Conservation (phyloP, 495 filamentous ascomycete genomes). For the Astrocystis sublimbata region DNA sequence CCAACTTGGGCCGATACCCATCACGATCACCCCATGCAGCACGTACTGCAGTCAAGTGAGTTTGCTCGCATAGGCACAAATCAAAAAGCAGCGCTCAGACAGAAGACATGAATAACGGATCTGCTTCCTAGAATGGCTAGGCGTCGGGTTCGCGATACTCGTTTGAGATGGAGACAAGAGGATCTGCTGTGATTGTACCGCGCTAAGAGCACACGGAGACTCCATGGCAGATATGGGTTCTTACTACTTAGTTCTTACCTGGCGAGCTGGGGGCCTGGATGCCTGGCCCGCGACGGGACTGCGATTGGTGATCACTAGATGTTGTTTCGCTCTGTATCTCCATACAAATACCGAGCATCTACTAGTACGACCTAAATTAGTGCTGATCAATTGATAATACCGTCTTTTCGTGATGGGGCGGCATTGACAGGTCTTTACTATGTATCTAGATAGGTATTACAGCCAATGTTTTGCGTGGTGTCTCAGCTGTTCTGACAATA, state of each 20-base stretch:
- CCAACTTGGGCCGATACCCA: background rate
- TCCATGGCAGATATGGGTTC: no score
- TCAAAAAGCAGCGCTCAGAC: background rate
- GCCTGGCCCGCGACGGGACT: background rate
- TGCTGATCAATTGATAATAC: conserved; percentile 6
- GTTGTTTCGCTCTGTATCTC: background rate
- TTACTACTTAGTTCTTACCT: no score
- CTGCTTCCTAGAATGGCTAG: conserved; percentile 7
- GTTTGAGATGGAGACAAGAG: background rate
- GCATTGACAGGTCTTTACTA: background rate
- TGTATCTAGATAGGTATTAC: background rate
- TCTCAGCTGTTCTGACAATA: background rate
- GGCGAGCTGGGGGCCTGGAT: no score
- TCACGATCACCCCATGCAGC: background rate
- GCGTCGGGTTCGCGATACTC: background rate
- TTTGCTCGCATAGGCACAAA: conserved; percentile 10
- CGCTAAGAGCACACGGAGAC: no score
- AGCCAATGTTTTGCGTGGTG: background rate
- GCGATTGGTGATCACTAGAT: conserved; percentile 1
- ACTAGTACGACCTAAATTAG: background rate
- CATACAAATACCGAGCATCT: background rate
- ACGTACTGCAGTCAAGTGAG: background rate
- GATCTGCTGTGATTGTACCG: background rate
- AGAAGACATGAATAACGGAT: background rate
- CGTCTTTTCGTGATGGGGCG: background rate